phyloP scores from a whole-genome alignment of 2,329 filamentous ascomycete genomes.

The Botrytis fragariae region DNA sequence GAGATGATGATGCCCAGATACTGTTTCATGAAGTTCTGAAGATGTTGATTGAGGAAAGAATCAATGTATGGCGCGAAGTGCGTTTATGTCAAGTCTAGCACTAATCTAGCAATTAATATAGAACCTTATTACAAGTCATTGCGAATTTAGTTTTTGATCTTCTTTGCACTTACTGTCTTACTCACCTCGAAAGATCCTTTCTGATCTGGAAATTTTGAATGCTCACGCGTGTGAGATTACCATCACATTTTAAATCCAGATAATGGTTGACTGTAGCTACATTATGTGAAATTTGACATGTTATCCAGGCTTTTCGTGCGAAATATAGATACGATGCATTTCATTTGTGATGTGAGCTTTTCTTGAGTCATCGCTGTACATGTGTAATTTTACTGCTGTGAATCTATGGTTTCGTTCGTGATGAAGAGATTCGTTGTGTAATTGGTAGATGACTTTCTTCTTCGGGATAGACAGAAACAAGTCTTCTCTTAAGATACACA shows the following conservation, averaged over 20 bases:
- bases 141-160: neutral
- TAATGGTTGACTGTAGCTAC: neutral
- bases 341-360: neutral
- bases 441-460: neutral
- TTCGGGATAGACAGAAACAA: neutral
- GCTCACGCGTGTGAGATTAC: fast-evolving
- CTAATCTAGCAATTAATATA: neutral
- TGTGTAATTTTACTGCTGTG: neutral
- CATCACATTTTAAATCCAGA: neutral
- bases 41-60: neutral
- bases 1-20: neutral
- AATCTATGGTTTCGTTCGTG: neutral
- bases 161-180: neutral
- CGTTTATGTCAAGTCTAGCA: neutral
- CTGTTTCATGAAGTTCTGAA: neutral
- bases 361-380: neutral
- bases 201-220: neutral
- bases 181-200: neutral
- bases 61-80: fast-evolving
- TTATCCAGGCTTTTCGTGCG: neutral
- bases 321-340: neutral
- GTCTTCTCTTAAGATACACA: no score
- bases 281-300: neutral
- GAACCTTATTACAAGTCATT: neutral
- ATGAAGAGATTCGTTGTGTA: neutral